Evolutionary conservation across 441 rosid genomes (phyloP), one percentile per base, ranked within the genome.

Genomic region (Iberis amara): DNA sequence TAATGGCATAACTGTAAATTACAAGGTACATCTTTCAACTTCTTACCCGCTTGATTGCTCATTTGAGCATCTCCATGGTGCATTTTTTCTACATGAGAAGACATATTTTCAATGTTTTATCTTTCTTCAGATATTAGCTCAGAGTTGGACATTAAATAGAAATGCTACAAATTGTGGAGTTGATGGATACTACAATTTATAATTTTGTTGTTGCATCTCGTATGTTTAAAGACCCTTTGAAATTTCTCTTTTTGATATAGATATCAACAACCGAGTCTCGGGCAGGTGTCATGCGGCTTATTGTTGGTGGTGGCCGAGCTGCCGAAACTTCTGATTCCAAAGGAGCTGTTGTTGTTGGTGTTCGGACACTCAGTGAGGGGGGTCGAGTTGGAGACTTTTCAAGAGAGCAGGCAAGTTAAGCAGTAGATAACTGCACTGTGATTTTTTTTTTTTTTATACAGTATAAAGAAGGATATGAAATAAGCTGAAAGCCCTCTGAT

Each of bases 231-330:
- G 54, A 38, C 50, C 26, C 42, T 53, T 45, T 30, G 47, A 39
- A 41, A 37, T 51, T 50, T 51, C 33, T 38, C 46, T 37, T 51
- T 55, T 27, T 37, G 47, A 33, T 52, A 23, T 71, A 94, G 99
- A 83, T 85, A 59, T 87, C 88, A 8, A 76, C 68, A 65, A 80
- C 69, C 65, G 99, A 94, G 74, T 74, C 96, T 43, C 80, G 83
- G 47, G 89, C 85, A 43, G 99, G 99, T 62, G 95, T 94, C 53
- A 94, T 94, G 99, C 88, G 96, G 53, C 96, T 94, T 46, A 80
- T 94, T 68, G 99, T 90, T 77, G 96, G 99, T 51, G 99, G 99
- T n/a, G 99, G 99, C 11, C 83, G 96, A 68, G 98, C 96, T 35
- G 89, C 78, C 70, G 99, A 94, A 76, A 76, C 70, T 69, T 72